phyloP scores from a whole-genome alignment of 192 early-diverging fungal genomes.

The Coemansia sp. region DNA sequence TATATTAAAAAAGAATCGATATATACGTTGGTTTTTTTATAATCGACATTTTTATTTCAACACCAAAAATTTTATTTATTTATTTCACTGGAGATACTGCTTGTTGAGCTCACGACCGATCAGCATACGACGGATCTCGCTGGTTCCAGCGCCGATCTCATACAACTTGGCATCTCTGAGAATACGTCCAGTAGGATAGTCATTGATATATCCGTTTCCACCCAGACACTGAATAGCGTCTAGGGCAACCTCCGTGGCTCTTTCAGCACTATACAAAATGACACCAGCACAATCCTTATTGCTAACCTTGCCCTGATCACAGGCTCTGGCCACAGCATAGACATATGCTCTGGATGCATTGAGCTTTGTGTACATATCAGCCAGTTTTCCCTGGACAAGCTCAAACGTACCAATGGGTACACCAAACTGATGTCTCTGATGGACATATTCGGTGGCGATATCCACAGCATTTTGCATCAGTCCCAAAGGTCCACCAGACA shows the following conservation, averaged over 20 bases:
- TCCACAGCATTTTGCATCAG: constrained; percentile 90
- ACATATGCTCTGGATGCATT: constrained; percentile 87
- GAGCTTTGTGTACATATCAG: constrained; percentile 97
- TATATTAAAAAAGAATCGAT: no score
- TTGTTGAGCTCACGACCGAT: constrained; percentile 83
- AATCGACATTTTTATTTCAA: no score
- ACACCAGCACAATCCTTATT: constrained; percentile 94
- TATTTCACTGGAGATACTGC: constrained; percentile 43
- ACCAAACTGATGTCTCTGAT: constrained; percentile 86
- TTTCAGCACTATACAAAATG: constrained; percentile 90
- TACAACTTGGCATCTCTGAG: constrained; percentile 93
- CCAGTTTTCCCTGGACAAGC: constrained; percentile 91
- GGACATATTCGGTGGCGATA: constrained; percentile 79
- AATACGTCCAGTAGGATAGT: constrained; percentile 83
- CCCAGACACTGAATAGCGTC: constrained; percentile 94
- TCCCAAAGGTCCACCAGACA: constrained; percentile 87
- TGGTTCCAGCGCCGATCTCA: constrained; percentile 96
- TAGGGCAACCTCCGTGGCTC: constrained; percentile 88
- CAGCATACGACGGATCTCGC: constrained; percentile 89
- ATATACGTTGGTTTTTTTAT: no score
- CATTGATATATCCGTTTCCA: constrained; percentile 96
- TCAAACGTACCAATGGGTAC: constrained; percentile 85
- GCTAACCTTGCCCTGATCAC: constrained; percentile 73
- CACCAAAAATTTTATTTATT: neutral
- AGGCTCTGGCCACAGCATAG: constrained; percentile 86